A percentile compares a stretch with the other conserved stretches of the same genome.
Evolutionary conservation across 208 protist species (phyloP).

Genomic region (Porcisia hertigi): DNA sequence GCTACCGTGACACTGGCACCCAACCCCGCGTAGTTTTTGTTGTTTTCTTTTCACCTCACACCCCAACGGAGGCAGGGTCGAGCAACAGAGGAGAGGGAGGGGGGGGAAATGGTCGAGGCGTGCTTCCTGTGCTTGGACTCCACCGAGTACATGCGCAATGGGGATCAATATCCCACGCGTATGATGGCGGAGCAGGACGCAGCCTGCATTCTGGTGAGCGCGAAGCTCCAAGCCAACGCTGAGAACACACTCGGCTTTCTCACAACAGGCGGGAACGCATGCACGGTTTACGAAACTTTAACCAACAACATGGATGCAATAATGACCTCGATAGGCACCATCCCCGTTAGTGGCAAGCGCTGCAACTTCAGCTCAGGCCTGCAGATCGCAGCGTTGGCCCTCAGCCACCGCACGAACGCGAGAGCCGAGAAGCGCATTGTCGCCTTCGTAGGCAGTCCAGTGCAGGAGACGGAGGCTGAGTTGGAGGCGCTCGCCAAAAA

Average conservation of each 20-base stretch:
- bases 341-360: conserved; percentile 85
- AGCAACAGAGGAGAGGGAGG: too few relatives aligned
- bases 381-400: conserved; percentile 94
- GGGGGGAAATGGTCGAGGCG: conserved; percentile 72
- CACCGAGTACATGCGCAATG: conserved; percentile 98
- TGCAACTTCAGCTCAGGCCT: conserved; percentile 92
- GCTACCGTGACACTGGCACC: neutral
- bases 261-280: conserved; percentile 90
- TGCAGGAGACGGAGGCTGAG: conserved; percentile 87
- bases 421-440: conserved; percentile 97
- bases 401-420: conserved; percentile 97
- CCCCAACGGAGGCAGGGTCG: neutral
- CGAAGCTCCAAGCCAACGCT: conserved; percentile 95
- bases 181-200: conserved; percentile 96
- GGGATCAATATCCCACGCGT: conserved; percentile 97
- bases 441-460: conserved; percentile 96
- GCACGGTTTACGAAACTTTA: conserved; percentile 94
- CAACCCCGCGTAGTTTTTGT: neutral
- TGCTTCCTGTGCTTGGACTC: conserved; percentile 95
- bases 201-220: conserved; percentile 93
- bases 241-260: conserved; percentile 97
- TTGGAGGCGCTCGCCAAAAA: conserved; percentile 94
- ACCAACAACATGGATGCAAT: conserved; percentile 94
- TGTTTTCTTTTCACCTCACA: neutral
- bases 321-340: conserved; percentile 85